A percentile compares a stretch with the other conserved stretches of the same genome.
Evolutionary conservation across 306 rosid genomes (phyloP).

Genomic region (Corylus heterophylla): DNA sequence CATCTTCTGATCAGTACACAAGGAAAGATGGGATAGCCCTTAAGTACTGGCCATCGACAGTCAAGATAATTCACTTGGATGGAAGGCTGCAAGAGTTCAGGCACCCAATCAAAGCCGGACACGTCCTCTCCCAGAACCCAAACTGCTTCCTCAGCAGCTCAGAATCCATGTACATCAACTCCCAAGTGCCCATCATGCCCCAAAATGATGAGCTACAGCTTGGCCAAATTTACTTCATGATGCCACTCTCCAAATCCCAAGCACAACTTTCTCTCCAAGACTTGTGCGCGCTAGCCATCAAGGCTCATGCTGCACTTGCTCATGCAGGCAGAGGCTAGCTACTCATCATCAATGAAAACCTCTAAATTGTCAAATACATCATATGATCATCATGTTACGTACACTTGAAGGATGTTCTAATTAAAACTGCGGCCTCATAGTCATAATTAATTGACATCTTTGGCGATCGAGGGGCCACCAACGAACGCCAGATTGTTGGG

Average conservation of each 20-base stretch:
- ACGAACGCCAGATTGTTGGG: too few relatives aligned
- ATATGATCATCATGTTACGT: too few relatives aligned
- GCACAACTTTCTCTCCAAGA: conserved; percentile 50
- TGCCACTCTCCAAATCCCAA: conserved; percentile 41
- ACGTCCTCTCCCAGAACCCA: conserved; percentile 56
- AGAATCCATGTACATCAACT: conserved; percentile 54
- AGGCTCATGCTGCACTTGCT: conserved; percentile 58
- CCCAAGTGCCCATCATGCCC: conserved; percentile 24
- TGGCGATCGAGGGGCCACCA: too few relatives aligned
- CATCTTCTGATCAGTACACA: conserved; percentile 37
- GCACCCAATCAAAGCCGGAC: conserved; percentile 43
- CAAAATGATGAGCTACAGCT: conserved; percentile 51
- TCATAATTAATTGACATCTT: too few relatives aligned
- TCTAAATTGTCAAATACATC: neutral
- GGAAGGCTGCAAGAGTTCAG: conserved; percentile 55
- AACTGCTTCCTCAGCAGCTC: conserved; percentile 51
- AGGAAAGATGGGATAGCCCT: conserved; percentile 22
- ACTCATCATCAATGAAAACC: neutral
- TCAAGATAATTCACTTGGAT: conserved; percentile 50
- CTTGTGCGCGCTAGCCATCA: conserved; percentile 51
- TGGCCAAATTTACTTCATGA: conserved; percentile 54
- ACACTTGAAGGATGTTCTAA: too few relatives aligned
- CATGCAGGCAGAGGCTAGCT: conserved; percentile 1
- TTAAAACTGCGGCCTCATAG: too few relatives aligned
- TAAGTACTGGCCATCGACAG: conserved; percentile 20